Conservation (phyloP, 805 yeast genomes). For the Yarrowia sp. region DNA sequence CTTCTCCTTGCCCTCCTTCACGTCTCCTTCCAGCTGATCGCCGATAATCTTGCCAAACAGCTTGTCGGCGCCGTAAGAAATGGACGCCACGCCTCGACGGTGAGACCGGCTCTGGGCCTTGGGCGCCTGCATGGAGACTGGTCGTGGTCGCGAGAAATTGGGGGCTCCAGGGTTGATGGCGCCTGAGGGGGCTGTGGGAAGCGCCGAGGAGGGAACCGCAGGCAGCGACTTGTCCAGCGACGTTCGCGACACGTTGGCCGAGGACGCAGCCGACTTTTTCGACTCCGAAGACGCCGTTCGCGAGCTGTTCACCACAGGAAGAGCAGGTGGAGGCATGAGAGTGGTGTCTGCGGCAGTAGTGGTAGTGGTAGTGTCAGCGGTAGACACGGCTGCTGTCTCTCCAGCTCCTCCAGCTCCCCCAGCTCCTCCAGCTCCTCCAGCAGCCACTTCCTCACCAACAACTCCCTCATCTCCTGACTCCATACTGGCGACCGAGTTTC, state of each 20-base stretch:
- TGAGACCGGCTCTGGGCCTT: constrained; percentile 40
- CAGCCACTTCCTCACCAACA: too few species aligned
- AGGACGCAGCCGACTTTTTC: constrained; percentile 12
- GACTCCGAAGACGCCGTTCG: neutral
- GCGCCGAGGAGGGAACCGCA: neutral
- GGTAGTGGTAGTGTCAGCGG: too few species aligned
- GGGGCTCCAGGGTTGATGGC: constrained; percentile 18
- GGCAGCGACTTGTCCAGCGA: constrained; percentile 18
- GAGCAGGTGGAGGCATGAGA: constrained; percentile 7
- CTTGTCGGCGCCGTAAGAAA: constrained; percentile 46
- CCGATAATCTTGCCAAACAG: constrained; percentile 45
- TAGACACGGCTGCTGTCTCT: too few species aligned
- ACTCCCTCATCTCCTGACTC: constrained; percentile 9
- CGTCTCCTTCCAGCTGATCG: constrained; percentile 10
- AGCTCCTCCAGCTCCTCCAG: neutral
- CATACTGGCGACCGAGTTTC: constrained; percentile 10
- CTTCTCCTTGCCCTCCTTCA: too few species aligned
- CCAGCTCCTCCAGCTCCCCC: too few species aligned
- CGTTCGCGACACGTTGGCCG: neutral
- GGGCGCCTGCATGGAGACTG: constrained; percentile 39
- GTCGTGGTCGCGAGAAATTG: constrained; percentile 36
- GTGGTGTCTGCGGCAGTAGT: neutral
- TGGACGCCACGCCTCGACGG: constrained; percentile 44
- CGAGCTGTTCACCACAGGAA: neutral
- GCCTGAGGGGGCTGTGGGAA: constrained; percentile 11